Base-by-base conservation (phyloP, 768 basidiomycete genomes). In the Kwoniella sp. region DNA sequence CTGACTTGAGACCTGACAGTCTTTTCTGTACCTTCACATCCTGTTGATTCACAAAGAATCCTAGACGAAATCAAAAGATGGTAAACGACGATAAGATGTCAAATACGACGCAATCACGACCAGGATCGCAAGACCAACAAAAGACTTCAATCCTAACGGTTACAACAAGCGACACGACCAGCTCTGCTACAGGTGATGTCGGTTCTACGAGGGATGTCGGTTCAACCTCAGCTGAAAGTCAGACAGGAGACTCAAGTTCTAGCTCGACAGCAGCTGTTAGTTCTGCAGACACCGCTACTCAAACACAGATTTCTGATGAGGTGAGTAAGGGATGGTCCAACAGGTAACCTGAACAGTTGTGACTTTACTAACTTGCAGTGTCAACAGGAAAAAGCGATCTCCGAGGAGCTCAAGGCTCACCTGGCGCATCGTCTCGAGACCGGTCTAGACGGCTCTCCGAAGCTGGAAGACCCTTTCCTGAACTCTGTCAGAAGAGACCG, bases 381-480 rank as follows among this genome's bases (percentile, higher is more conserved):
- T 37, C 34, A 37, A 37, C 34, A 45, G 41, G 41, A 20, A 3
- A 11, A 4, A 11, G 15, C 9, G 41, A 45, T 45, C 8, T 17
- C 41, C 3, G 41, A 45, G 4, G 30, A 34, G 0, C 54, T 55
- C 17, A 29, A 11, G 1, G 11, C 7, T 31, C 54, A 31, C 20
- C 30, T 55, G 17, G 29, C 54, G 20, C 29, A 29, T 9, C 29
- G 54, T 11, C 34, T 55, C 5, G 54, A 55, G 13, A 30, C 54
- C 8, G 54, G 54, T 15, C 30, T 55, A 22, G 54, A 55, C 9
- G 34, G 54, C 9, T 13, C 12, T 17, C 20, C 29, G 11, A 55
- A 55, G 12, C 26, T 55, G 9, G 54, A 55, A n/a, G 54, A 55
- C 29, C 54, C 30, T 15, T 55, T 55, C 26, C 29, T 55, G 12